Evolutionary conservation across 2,329 filamentous ascomycete genomes (phyloP).

Genomic region (Aspergillus aculeatus): DNA sequence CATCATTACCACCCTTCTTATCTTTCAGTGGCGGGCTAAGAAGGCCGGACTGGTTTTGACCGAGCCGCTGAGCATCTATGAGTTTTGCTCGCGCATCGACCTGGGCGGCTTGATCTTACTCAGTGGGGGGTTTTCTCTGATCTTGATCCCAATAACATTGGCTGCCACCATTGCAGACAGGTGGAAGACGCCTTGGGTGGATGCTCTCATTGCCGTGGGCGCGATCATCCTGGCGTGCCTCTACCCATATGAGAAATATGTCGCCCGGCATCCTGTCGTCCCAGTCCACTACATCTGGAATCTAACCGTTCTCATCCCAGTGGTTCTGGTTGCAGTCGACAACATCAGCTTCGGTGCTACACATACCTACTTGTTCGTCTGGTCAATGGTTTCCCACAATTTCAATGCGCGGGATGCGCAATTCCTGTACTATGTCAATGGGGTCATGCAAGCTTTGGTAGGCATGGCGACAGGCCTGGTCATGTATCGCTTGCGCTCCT

Average conservation of each 20-base stretch:
- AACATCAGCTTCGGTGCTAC: conserved; percentile 46
- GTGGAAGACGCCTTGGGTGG: conserved; percentile 50
- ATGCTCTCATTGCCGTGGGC: conserved; percentile 47
- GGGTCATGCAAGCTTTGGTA: conserved; percentile 46
- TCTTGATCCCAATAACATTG: conserved; percentile 51
- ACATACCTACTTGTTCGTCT: conserved; percentile 51
- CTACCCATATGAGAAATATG: conserved; percentile 49
- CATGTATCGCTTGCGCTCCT: conserved; percentile 46
- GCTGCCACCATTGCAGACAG: conserved; percentile 42
- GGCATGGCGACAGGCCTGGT: conserved; percentile 43
- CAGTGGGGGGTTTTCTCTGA: conserved; percentile 48
- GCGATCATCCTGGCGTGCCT: conserved; percentile 42
- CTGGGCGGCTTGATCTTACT: conserved; percentile 48
- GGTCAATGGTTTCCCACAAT: conserved; percentile 46
- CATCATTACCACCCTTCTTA: conserved; percentile 40
- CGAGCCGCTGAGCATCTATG: conserved; percentile 24
- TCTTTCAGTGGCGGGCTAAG: conserved; percentile 37
- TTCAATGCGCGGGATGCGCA: conserved; percentile 44
- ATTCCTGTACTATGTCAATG: conserved; percentile 42
- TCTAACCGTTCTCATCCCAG: conserved; percentile 43
- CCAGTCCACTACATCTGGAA: conserved; percentile 49
- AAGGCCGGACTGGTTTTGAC: conserved; percentile 28
- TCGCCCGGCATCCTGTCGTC: conserved; percentile 48
- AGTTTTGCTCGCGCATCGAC: conserved; percentile 37
- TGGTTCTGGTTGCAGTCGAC: conserved; percentile 45